Percentiles rank a stretch among this genome's conserved stretches.
phyloP scores from a whole-genome alignment of 768 basidiomycete species.

The Suillus hirtellus region DNA sequence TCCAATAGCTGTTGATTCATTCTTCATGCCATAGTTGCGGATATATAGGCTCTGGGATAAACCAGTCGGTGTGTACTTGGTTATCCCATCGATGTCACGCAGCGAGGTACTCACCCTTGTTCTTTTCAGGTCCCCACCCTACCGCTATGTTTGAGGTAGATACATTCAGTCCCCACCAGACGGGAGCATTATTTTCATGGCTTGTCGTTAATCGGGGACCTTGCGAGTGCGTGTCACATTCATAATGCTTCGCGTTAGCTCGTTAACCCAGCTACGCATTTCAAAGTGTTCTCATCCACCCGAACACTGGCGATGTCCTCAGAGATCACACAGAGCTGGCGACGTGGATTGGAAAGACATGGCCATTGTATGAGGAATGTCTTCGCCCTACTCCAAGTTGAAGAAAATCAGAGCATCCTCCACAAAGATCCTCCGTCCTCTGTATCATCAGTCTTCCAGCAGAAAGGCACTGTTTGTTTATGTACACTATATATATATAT shows the following conservation, averaged over 20 bases:
- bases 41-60: constrained; percentile 64
- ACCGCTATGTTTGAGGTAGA: constrained; percentile 75
- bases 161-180: constrained; percentile 65
- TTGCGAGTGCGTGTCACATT: constrained; percentile 56
- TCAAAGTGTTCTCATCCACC: constrained; percentile 66
- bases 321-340: constrained; percentile 64
- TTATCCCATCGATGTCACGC: not conserved
- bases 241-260: not conserved
- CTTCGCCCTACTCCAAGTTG: constrained; percentile 21
- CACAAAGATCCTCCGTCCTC: too few species aligned
- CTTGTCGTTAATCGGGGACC: constrained; percentile 68
- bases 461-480: too few species aligned
- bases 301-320: constrained; percentile 58
- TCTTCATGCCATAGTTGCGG: constrained; percentile 43
- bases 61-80: constrained; percentile 49
- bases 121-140: constrained; percentile 57
- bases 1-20: constrained; percentile 1
- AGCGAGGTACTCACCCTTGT: not conserved
- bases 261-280: constrained; percentile 5
- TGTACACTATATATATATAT: too few species aligned
- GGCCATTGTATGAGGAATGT: constrained; percentile 51
- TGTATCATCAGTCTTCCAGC: too few species aligned
- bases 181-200: constrained; percentile 68
- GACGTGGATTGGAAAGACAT: constrained; percentile 67
- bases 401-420: too few species aligned